Base-by-base conservation (phyloP, 2,329 filamentous ascomycete species). In the Pseudofabraea citricarpa region DNA sequence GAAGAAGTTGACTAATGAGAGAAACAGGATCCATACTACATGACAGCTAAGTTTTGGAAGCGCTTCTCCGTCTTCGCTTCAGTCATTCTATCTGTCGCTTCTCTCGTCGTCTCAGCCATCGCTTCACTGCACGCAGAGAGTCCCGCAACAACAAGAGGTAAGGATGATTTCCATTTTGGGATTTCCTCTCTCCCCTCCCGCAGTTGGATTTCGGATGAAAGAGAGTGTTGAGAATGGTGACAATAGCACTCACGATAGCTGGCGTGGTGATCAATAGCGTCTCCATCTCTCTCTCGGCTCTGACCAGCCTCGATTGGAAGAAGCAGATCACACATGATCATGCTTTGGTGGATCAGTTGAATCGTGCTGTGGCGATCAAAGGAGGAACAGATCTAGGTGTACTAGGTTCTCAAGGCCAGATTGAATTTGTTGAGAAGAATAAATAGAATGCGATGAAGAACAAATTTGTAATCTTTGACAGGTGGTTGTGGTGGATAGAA, bases 281-380 rank as follows among this genome's bases (percentile, higher is more conserved):
- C 18, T 54, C 52, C 0, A 44, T 58, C 2, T 32, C 47, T 2
- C 41, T 58, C 0, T 51, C 54, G 0, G 55, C 56, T 0, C 46
- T 56, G 12, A 58, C 56, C 1, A 53, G 49, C 27, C 36, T 58
- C 13, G 56, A 58, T 36, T 58, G 54, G 55, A 49, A 53, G 33
- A 48, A 33, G 5, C 26, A 56, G 22, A 32, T 40, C 4, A 55
- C 50, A n/a, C 44, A 51, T 40, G 52, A 58, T 29, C 33, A 41
- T 9, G 37, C 46, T 2, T 58, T 58, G 44, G 53, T 53, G 4
- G 40, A 44, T 39, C 47, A 50, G 43, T 16, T 58, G 18, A 13
- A 37, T 12, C 52, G 47, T 36, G 33, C 55, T 27, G 33, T n/a
- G n/a, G n/a, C n/a, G n/a, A n/a, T n/a, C n/a, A n/a, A n/a, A n/a